These are phyloP conservation scores for Rosa rugosa DNA, from an alignment of 306 rosid species.

Conservation along the genomic window DNA sequence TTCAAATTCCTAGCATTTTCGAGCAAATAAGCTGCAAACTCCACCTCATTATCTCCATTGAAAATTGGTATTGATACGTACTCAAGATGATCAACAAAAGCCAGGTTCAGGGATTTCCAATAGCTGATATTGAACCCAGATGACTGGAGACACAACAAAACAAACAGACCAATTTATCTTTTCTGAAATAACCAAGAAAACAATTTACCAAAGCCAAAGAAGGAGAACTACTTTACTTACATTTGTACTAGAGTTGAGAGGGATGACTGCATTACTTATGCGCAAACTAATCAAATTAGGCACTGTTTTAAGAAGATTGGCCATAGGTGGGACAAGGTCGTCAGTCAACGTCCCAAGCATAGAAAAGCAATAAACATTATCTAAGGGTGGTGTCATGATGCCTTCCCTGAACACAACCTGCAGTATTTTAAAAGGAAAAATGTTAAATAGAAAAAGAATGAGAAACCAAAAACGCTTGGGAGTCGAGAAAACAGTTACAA, in stretches of 20 bases:
- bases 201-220: not conserved
- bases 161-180: not conserved
- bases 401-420: not conserved
- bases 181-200: not conserved
- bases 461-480: no score
- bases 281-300: not conserved
- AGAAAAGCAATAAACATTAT: no score
- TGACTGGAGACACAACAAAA: not conserved
- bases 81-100: not conserved
- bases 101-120: not conserved
- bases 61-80: not conserved
- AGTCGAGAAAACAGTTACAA: no score
- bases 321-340: not conserved
- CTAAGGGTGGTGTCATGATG: not conserved
- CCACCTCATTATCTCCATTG: not conserved
- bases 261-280: not conserved
- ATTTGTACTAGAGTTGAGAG: not conserved
- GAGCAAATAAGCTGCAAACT: not conserved
- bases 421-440: not conserved
- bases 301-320: not conserved
- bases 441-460: not conserved
- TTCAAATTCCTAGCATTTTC: not conserved
- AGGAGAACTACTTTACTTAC: not conserved
- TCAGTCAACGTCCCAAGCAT: no score
- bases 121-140: not conserved